Percentiles rank a stretch among this genome's conserved stretches.
These are phyloP conservation scores for Irpex lacteus DNA, from an alignment of 1,284 basidiomycete species.

Conservation along the genomic window DNA sequence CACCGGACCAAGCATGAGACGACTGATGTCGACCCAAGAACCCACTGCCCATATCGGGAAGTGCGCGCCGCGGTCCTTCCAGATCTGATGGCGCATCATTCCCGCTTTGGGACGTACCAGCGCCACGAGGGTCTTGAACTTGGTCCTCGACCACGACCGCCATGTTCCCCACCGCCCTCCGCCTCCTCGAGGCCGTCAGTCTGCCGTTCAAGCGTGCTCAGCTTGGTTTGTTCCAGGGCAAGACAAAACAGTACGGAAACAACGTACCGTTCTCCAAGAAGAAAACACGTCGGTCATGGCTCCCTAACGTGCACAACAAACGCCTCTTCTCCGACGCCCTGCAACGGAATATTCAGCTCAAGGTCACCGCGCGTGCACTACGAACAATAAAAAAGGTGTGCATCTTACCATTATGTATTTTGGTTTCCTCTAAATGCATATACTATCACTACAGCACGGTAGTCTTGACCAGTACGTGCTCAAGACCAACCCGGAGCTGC, in stretches of 20 bases:
- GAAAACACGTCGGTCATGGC: conserved; percentile 89
- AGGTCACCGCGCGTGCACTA: conserved; percentile 72
- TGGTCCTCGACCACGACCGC: conserved; percentile 5
- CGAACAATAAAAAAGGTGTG: conserved; percentile 78
- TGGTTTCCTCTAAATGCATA: too few relatives aligned
- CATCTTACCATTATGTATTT: too few relatives aligned
- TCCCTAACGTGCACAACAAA: conserved; percentile 83
- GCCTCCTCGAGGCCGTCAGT: conserved; percentile 38
- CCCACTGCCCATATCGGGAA: neutral
- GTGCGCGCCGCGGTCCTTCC: neutral
- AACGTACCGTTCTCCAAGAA: conserved; percentile 89
- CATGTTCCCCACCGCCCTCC: conserved; percentile 35
- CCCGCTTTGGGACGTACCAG: neutral
- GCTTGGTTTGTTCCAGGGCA: conserved; percentile 78
- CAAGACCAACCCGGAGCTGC: conserved; percentile 57
- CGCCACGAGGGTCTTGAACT: neutral
- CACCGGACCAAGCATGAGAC: neutral
- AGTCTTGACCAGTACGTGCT: conserved; percentile 78
- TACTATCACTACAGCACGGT: conserved; percentile 57
- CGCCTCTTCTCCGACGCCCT: conserved; percentile 67
- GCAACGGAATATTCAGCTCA: conserved; percentile 55
- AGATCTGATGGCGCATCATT: conserved; percentile 1
- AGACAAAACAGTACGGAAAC: conserved; percentile 80
- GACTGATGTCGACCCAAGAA: neutral
- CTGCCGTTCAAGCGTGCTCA: conserved; percentile 76